Evolutionary conservation across 2,329 filamentous ascomycete species (phyloP).

Genomic region (Exophiala sp.): DNA sequence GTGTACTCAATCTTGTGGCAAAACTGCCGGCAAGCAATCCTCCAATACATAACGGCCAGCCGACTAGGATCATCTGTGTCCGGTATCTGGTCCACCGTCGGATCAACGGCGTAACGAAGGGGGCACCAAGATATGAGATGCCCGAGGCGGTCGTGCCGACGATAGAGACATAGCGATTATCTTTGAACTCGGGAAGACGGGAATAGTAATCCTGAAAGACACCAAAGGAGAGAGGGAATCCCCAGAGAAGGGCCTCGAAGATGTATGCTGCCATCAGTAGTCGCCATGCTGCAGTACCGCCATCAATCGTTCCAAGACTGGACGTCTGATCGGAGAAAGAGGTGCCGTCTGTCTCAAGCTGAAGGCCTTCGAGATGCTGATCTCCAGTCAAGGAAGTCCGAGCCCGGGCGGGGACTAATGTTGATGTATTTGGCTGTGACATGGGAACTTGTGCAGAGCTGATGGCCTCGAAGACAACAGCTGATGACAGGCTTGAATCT

Average conservation of each 20-base stretch:
- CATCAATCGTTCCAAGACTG: too few species aligned
- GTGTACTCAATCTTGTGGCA: slow-evolving; percentile 31
- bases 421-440: too few species aligned
- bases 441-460: too few species aligned
- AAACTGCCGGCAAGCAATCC: slow-evolving; percentile 37
- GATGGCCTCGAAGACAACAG: too few species aligned
- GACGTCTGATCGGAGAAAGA: too few species aligned
- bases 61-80: slow-evolving; percentile 36
- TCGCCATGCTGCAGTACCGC: slow-evolving; percentile 25
- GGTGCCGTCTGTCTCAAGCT: too few species aligned
- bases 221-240: slow-evolving; percentile 30
- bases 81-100: slow-evolving; percentile 35
- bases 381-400: too few species aligned
- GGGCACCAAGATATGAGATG: slow-evolving; percentile 27
- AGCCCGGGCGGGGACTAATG: too few species aligned
- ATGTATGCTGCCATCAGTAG: slow-evolving; percentile 23
- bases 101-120: slow-evolving; percentile 32
- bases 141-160: slow-evolving; percentile 33
- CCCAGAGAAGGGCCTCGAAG: slow-evolving; percentile 28
- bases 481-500: too few species aligned
- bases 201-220: slow-evolving; percentile 36
- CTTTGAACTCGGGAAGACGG: slow-evolving; percentile 27
- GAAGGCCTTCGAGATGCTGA: too few species aligned
- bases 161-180: slow-evolving; percentile 30
- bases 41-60: slow-evolving; percentile 38